A percentile compares a stretch with the other conserved stretches of the same genome.
These are phyloP conservation scores for Leishmania aethiopica DNA, from an alignment of 208 protist species.

Conservation along the genomic window DNA sequence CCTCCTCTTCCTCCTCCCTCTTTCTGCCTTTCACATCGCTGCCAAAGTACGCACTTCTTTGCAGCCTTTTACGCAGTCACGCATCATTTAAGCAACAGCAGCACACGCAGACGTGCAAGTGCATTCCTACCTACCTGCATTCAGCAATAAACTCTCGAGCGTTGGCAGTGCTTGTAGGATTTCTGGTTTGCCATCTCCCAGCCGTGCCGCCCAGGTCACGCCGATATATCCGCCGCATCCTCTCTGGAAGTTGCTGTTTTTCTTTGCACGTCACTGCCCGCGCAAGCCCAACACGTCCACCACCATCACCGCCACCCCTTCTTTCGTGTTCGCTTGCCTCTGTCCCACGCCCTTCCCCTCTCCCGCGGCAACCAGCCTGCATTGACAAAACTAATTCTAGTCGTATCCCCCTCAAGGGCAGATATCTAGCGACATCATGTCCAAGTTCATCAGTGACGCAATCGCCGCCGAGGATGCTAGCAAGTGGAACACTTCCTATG, in stretches of 20 bases:
- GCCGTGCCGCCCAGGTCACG: neutral
- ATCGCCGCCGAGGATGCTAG: slow-evolving; percentile 41
- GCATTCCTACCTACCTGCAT: neutral
- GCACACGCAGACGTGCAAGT: neutral
- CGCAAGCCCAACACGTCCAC: neutral
- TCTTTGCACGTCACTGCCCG: neutral
- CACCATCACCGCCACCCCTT: neutral
- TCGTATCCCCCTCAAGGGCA: neutral
- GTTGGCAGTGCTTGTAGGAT: neutral
- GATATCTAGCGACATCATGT: slow-evolving; percentile 12
- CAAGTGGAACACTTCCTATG: slow-evolving; percentile 91
- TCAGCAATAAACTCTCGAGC: neutral
- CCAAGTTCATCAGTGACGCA: slow-evolving; percentile 27
- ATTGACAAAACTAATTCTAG: neutral
- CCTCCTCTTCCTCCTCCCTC: too few species aligned
- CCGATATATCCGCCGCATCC: neutral
- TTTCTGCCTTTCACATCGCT: neutral
- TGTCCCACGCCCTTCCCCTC: neutral
- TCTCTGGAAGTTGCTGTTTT: neutral
- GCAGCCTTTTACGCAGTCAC: neutral
- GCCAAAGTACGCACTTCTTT: neutral
- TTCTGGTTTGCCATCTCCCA: neutral
- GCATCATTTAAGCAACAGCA: neutral
- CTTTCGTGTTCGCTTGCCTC: neutral
- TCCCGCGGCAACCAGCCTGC: neutral